These are phyloP conservation scores for Lactarius sp. DNA, from an alignment of 768 basidiomycete species.

Conservation along the genomic window DNA sequence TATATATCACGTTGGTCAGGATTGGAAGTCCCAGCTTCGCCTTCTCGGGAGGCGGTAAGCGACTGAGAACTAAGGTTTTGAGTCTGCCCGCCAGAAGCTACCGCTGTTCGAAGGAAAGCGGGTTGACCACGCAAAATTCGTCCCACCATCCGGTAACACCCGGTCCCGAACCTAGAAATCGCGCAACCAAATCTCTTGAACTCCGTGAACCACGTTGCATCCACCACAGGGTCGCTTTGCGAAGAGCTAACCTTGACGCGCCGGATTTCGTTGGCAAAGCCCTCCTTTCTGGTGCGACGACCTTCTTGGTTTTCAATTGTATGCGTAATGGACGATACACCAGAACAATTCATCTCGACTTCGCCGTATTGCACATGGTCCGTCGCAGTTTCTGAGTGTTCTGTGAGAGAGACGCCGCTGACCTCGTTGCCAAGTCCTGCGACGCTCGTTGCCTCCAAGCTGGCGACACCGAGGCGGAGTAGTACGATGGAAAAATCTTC, in stretches of 20 bases:
- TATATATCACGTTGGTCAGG: conserved; percentile 42
- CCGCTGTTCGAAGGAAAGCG: conserved; percentile 1
- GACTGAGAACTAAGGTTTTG: neutral
- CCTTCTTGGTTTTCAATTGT: conserved; percentile 30
- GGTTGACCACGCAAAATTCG: conserved; percentile 19
- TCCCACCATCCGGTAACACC: conserved; percentile 13
- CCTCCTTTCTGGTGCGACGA: conserved; percentile 31
- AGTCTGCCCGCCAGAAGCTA: neutral
- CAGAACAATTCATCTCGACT: conserved; percentile 40
- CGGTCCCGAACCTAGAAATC: conserved; percentile 18
- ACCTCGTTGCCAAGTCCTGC: conserved; percentile 74
- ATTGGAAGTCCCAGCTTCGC: conserved; percentile 24
- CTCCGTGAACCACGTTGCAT: conserved; percentile 40
- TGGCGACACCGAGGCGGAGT: conserved; percentile 67
- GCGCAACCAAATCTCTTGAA: conserved; percentile 25
- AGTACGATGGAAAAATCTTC: conserved; percentile 72
- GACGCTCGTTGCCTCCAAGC: conserved; percentile 67
- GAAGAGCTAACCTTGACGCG: conserved; percentile 35
- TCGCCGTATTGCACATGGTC: conserved; percentile 31
- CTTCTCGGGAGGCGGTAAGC: neutral
- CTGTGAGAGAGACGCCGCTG: conserved; percentile 40
- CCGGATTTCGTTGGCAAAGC: conserved; percentile 50
- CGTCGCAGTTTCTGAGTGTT: conserved; percentile 22
- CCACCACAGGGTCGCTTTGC: conserved; percentile 38
- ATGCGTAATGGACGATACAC: conserved; percentile 38